A percentile compares a stretch with the other conserved stretches of the same genome.
Conservation (phyloP, 1,139 yeast genomes). For the Scheffersomyces titani region DNA sequence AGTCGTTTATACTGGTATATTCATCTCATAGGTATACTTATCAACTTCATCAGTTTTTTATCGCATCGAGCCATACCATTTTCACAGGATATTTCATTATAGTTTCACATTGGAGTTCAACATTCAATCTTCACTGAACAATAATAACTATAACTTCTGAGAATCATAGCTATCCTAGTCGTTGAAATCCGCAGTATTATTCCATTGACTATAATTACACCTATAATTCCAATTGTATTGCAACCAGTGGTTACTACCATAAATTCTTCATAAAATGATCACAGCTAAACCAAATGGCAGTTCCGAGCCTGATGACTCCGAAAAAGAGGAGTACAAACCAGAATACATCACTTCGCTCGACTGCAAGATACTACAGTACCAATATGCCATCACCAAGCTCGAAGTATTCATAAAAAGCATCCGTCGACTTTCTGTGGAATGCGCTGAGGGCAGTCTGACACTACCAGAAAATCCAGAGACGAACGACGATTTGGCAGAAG, state of each 20-base stretch:
- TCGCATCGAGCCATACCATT: not conserved
- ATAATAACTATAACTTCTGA: not conserved
- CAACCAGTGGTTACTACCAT: not conserved
- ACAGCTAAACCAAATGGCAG: not conserved
- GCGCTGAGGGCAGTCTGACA: not conserved
- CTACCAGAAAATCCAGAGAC: not conserved
- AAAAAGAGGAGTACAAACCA: slow-evolving; percentile 4
- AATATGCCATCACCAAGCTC: slow-evolving; percentile 39
- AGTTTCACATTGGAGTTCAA: not conserved
- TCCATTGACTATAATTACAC: not conserved
- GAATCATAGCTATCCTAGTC: not conserved
- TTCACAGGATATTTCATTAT: too few species aligned
- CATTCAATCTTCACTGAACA: not conserved
- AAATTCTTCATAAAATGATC: not conserved
- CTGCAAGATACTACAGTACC: slow-evolving; percentile 41
- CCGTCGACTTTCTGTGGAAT: slow-evolving; percentile 9
- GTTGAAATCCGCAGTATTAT: too few species aligned
- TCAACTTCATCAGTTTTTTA: not conserved
- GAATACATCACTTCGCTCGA: slow-evolving; percentile 25
- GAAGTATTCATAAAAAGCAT: slow-evolving; percentile 23
- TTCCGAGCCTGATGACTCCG: not conserved
- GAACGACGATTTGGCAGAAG: not conserved
- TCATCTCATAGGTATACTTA: not conserved
- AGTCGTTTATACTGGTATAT: not conserved
- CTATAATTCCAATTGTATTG: too few species aligned